Conservation (phyloP, 352 stramenopile species). For the Globisporangium viniferum region DNA sequence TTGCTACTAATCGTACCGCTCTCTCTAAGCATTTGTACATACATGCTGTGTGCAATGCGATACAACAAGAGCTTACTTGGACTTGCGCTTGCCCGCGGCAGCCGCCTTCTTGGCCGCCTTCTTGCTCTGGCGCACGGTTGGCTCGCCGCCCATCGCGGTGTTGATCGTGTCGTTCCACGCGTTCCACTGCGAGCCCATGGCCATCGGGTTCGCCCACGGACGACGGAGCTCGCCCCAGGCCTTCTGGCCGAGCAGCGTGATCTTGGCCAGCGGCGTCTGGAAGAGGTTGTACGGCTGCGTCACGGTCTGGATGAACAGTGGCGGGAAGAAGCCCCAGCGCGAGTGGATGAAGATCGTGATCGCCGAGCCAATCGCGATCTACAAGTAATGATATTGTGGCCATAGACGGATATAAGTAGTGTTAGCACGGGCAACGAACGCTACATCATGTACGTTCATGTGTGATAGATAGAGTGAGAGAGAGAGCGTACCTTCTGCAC, state of each 20-base stretch:
- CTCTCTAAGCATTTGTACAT: slow-evolving; percentile 16
- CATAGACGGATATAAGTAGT: background rate
- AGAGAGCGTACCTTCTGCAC: slow-evolving; percentile 50
- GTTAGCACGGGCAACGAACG: background rate
- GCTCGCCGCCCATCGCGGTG: slow-evolving; percentile 57
- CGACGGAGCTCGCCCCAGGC: slow-evolving; percentile 78
- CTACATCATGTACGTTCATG: background rate
- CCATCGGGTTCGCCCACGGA: slow-evolving; percentile 62
- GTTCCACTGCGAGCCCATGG: slow-evolving; percentile 66
- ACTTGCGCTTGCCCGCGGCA: slow-evolving; percentile 53
- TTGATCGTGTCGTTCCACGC: slow-evolving; percentile 81
- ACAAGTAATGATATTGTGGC: background rate
- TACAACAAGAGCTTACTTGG: slow-evolving; percentile 39
- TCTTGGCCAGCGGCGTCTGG: slow-evolving; percentile 60
- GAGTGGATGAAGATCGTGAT: slow-evolving; percentile 75
- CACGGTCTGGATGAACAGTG: slow-evolving; percentile 76
- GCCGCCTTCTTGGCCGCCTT: slow-evolving; percentile 64
- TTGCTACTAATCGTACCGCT: slow-evolving; percentile 4
- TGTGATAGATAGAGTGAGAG: background rate
- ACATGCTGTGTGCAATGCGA: background rate
- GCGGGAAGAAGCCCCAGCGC: slow-evolving; percentile 81
- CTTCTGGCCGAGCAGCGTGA: slow-evolving; percentile 55
- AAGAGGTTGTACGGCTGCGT: slow-evolving; percentile 78
- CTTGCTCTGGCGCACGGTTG: slow-evolving; percentile 47
- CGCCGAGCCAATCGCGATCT: slow-evolving; percentile 61